phyloP scores from a whole-genome alignment of 345 rosid genomes.

The Diplotaxis tenuifolia region DNA sequence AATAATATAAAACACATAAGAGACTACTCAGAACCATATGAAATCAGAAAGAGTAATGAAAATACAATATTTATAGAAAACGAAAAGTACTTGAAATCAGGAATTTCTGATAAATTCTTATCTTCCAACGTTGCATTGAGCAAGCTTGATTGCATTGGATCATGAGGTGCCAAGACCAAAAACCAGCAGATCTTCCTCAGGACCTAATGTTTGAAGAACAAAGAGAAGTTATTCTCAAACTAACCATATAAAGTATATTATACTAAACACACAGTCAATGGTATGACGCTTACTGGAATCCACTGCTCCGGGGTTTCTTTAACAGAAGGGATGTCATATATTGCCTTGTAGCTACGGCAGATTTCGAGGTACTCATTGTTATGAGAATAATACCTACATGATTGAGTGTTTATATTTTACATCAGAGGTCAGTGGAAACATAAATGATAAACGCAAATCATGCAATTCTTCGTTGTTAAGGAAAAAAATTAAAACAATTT shows the following conservation, averaged over 20 bases:
- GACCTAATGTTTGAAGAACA: conserved; percentile 42
- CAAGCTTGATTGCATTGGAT: conserved; percentile 93
- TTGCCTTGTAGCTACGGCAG: conserved; percentile 92
- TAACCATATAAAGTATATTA: background rate
- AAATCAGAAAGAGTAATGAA: background rate
- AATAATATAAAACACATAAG: too few species aligned
- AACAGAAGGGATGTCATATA: conserved; percentile 87
- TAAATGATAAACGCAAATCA: background rate
- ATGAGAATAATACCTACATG: conserved; percentile 76
- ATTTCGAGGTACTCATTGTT: conserved; percentile 90
- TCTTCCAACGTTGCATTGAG: conserved; percentile 79
- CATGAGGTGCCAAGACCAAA: conserved; percentile 77
- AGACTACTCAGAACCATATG: background rate
- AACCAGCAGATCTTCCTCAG: conserved; percentile 90
- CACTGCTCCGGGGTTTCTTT: conserved; percentile 69
- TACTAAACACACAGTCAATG: background rate
- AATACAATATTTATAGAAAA: background rate
- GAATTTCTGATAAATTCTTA: conserved; percentile 72
- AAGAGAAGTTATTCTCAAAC: background rate
- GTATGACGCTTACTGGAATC: conserved; percentile 59
- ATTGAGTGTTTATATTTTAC: background rate
- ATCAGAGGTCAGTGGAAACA: background rate
- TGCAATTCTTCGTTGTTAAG: background rate
- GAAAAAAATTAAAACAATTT: background rate
- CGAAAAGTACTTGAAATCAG: conserved; percentile 64